A percentile compares a stretch with the other conserved stretches of the same genome.
Conservation (phyloP, 257 asterid species). For the Linderniella brevidens region DNA sequence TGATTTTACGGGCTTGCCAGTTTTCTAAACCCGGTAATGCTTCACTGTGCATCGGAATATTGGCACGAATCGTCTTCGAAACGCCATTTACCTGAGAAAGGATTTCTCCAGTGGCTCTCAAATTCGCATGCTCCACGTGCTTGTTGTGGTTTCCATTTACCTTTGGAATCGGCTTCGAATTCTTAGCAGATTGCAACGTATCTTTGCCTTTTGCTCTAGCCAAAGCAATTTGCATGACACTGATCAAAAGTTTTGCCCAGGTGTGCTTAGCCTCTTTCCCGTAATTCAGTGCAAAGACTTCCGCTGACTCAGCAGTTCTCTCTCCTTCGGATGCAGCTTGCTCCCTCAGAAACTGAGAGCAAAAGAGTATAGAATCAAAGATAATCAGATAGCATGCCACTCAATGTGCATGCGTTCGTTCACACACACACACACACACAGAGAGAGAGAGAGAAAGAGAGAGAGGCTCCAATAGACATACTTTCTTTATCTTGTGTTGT, state of each 20-base stretch:
- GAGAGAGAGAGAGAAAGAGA: neutral
- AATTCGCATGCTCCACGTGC: conserved; percentile 48
- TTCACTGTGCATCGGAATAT: conserved; percentile 58
- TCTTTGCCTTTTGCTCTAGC: conserved; percentile 13
- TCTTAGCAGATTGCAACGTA: conserved; percentile 18
- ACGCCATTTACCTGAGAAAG: conserved; percentile 73
- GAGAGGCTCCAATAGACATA: conserved; percentile 18
- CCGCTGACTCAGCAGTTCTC: conserved; percentile 63
- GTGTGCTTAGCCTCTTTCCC: conserved; percentile 37
- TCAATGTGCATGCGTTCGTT: too few relatives aligned
- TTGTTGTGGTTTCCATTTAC: conserved; percentile 64
- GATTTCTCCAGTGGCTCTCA: conserved; percentile 50
- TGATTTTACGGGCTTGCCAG: conserved; percentile 63
- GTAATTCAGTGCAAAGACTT: conserved; percentile 37
- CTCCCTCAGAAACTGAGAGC: conserved; percentile 72
- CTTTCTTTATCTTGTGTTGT: conserved; percentile 87
- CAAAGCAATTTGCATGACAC: conserved; percentile 26
- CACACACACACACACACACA: too few relatives aligned
- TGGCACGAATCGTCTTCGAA: conserved; percentile 32
- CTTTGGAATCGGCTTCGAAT: conserved; percentile 21
- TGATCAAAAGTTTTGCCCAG: conserved; percentile 47
- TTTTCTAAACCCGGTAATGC: conserved; percentile 62
- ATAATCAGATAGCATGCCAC: conserved; percentile 2
- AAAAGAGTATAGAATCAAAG: conserved; percentile 7
- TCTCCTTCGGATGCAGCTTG: conserved; percentile 87